A percentile compares a stretch with the other conserved stretches of the same genome.
These are phyloP conservation scores for Aspergillus leporis DNA, from an alignment of 495 filamentous ascomycete species.

Conservation along the genomic window DNA sequence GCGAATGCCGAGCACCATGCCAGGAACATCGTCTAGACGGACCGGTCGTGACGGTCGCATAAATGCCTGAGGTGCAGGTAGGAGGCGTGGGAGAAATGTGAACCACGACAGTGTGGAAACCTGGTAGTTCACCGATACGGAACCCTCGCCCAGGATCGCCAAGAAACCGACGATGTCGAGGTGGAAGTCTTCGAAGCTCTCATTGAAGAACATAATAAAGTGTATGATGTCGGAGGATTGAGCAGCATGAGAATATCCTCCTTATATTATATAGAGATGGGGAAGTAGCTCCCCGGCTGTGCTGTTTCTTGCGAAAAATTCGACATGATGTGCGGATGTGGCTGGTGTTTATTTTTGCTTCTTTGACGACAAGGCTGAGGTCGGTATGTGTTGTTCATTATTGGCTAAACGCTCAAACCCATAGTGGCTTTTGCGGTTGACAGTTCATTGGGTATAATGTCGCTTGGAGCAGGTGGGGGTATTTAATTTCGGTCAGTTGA, in stretches of 20 bases:
- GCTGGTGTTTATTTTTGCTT: background rate
- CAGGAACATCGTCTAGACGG: constrained; percentile 2
- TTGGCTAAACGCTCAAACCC: no score
- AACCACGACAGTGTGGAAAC: background rate
- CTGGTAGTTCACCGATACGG: constrained; percentile 9
- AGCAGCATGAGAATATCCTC: background rate
- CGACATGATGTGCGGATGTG: background rate
- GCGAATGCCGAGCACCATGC: background rate
- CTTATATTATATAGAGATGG: background rate
- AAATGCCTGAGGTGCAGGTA: constrained; percentile 8
- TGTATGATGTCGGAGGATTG: background rate
- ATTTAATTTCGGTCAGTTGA: no score
- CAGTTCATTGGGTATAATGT: no score
- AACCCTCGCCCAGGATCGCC: constrained; percentile 6
- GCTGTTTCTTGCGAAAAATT: background rate
- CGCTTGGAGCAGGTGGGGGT: no score
- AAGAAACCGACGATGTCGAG: constrained; percentile 10
- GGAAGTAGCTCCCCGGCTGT: no score
- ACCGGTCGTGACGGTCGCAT: constrained; percentile 2
- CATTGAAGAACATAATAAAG: constrained; percentile 3
- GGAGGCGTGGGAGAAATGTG: constrained; percentile 3
- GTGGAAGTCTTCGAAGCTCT: background rate
- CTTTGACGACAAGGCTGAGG: background rate
- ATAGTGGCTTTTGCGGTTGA: no score
- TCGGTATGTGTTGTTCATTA: no score